Conservation (phyloP, 1,284 basidiomycete species). For the Pseudozyma sp. region DNA sequence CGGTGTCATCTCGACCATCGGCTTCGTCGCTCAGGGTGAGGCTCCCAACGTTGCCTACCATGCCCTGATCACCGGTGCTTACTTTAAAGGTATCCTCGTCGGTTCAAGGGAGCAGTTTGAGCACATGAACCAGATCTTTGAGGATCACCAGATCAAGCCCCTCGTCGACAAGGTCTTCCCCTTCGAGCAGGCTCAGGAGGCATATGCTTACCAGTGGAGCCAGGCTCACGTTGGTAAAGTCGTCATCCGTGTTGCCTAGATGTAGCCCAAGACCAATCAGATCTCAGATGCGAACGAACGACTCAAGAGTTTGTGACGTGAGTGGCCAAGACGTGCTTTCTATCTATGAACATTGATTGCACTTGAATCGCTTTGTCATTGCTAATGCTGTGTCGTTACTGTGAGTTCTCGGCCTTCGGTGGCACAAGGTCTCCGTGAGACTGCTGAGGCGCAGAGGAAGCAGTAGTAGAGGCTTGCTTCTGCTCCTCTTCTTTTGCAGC, state of each 20-base stretch:
- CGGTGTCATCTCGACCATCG: constrained; percentile 74
- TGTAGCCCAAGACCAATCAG: not conserved
- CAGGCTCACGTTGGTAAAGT: constrained; percentile 60
- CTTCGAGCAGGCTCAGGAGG: constrained; percentile 72
- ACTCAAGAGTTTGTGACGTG: too few relatives aligned
- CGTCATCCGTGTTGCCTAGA: constrained; percentile 43
- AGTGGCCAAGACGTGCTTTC: too few relatives aligned
- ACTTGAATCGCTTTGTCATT: not conserved
- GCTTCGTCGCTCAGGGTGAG: constrained; percentile 70
- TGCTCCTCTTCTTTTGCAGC: constrained; percentile 18
- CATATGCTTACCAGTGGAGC: constrained; percentile 71
- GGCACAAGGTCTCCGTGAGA: constrained; percentile 29
- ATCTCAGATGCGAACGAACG: not conserved
- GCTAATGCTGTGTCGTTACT: not conserved
- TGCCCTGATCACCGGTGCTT: constrained; percentile 33
- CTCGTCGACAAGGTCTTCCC: constrained; percentile 73
- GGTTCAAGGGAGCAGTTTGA: constrained; percentile 70
- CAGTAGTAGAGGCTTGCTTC: constrained; percentile 9
- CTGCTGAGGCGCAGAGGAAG: constrained; percentile 12
- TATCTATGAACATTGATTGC: not conserved
- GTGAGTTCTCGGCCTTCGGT: constrained; percentile 23
- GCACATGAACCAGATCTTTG: constrained; percentile 72
- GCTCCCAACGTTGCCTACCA: constrained; percentile 37
- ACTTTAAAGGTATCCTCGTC: constrained; percentile 69
- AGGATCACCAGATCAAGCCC: constrained; percentile 71